Conservation (phyloP, 2,329 filamentous ascomycete genomes). For the Sarocladium brachiariae region DNA sequence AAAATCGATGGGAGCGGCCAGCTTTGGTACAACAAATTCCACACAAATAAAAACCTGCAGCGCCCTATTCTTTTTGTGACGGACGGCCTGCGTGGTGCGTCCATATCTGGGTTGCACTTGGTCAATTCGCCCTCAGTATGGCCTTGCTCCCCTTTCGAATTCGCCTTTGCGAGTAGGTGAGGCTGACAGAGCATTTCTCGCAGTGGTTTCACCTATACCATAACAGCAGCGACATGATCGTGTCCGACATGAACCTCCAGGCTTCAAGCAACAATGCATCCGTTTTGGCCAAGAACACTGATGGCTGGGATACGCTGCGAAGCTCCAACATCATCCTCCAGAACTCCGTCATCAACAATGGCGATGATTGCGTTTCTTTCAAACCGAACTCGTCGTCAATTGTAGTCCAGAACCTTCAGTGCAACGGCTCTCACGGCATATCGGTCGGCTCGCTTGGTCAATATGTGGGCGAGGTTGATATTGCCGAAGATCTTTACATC, state of each 20-base stretch:
- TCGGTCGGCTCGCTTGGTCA: slow-evolving; percentile 66
- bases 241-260: slow-evolving; percentile 54
- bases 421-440: slow-evolving; percentile 66
- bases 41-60: slow-evolving; percentile 46
- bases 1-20: slow-evolving; percentile 56
- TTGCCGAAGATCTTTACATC: slow-evolving; percentile 62
- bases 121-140: slow-evolving; percentile 43
- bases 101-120: slow-evolving; percentile 53
- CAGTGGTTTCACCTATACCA: slow-evolving; percentile 50
- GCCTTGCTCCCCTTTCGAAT: not conserved
- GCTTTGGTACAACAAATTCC: slow-evolving; percentile 57
- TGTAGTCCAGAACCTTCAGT: slow-evolving; percentile 58
- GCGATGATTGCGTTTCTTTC: slow-evolving; percentile 67
- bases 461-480: slow-evolving; percentile 55
- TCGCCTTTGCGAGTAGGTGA: not conserved
- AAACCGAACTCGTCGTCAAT: slow-evolving; percentile 68
- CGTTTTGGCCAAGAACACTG: slow-evolving; percentile 57
- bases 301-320: slow-evolving; percentile 59
- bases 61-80: slow-evolving; percentile 52
- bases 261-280: slow-evolving; percentile 40
- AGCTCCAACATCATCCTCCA: slow-evolving; percentile 58
- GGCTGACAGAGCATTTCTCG: not conserved
- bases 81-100: slow-evolving; percentile 49
- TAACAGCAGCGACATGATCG: slow-evolving; percentile 57
- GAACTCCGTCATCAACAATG: slow-evolving; percentile 57